A percentile compares a stretch with the other conserved stretches of the same genome.
phyloP scores from a whole-genome alignment of 345 rosid species.

The Eutrema heterophyllum region DNA sequence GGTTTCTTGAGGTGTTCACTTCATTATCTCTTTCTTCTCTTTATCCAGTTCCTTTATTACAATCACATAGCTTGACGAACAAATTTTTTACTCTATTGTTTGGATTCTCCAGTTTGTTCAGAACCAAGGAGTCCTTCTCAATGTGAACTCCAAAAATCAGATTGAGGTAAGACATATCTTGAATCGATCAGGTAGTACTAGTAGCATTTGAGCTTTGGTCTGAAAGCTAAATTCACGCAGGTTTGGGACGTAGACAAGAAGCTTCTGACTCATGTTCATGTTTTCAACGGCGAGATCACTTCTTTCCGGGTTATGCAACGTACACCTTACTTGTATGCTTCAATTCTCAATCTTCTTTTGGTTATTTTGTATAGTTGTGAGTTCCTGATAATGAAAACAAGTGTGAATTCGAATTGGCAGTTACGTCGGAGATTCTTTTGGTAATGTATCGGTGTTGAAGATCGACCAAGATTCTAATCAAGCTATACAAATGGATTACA shows the following conservation, averaged over 20 bases:
- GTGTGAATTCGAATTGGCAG: slow-evolving; percentile 36
- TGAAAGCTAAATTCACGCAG: slow-evolving; percentile 30
- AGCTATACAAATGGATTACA: slow-evolving; percentile 53
- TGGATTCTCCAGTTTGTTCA: slow-evolving; percentile 51
- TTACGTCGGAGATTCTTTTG: slow-evolving; percentile 72
- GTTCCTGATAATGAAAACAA: slow-evolving; percentile 7
- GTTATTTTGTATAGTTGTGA: background rate
- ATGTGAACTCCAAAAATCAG: slow-evolving; percentile 60
- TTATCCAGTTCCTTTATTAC: background rate
- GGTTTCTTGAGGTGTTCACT: slow-evolving; percentile 57
- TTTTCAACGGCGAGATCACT: slow-evolving; percentile 52
- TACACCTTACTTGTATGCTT: slow-evolving; percentile 59
- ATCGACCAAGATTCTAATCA: slow-evolving; percentile 45
- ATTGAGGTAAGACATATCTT: slow-evolving; percentile 59
- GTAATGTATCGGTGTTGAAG: slow-evolving; percentile 65
- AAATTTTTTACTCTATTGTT: background rate
- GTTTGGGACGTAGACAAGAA: slow-evolving; percentile 86
- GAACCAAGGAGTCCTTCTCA: slow-evolving; percentile 69
- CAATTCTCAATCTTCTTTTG: background rate
- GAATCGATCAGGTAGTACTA: background rate
- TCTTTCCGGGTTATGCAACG: slow-evolving; percentile 60
- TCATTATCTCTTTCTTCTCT: slow-evolving; percentile 3
- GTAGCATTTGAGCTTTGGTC: background rate
- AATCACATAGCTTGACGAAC: background rate
- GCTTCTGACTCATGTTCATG: slow-evolving; percentile 48